A percentile compares a stretch with the other conserved stretches of the same genome.
phyloP scores from a whole-genome alignment of 116 monocot species.

The Iris pallida region DNA sequence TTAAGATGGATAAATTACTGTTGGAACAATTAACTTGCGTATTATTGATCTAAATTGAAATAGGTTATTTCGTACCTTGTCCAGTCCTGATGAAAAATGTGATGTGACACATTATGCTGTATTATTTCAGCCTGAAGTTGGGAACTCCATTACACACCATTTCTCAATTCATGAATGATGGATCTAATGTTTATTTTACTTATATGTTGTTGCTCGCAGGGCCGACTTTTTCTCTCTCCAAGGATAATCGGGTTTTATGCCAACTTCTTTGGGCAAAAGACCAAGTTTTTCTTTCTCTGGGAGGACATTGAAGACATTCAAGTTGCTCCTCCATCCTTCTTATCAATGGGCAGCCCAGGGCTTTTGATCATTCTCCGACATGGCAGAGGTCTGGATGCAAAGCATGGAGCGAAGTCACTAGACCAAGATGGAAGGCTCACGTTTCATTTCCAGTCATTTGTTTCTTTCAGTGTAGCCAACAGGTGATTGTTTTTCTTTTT shows the following conservation, averaged over 20 bases:
- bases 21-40: no score
- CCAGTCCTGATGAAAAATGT: not conserved
- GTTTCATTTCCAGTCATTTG: constrained; percentile 94
- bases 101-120: not conserved
- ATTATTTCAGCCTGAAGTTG: no score
- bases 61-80: no score
- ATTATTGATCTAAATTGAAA: no score
- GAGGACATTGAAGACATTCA: constrained; percentile 94
- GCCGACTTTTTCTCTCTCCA: constrained; percentile 85
- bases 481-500: constrained; percentile 34
- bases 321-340: constrained; percentile 58
- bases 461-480: constrained; percentile 71
- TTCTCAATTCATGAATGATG: not conserved
- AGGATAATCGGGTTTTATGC: constrained; percentile 86
- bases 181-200: not conserved
- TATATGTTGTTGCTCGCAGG: constrained; percentile 42
- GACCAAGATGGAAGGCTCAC: constrained; percentile 67
- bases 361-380: constrained; percentile 62
- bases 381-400: constrained; percentile 79
- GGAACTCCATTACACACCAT: no score
- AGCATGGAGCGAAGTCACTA: constrained; percentile 63
- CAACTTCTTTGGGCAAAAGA: constrained; percentile 90
- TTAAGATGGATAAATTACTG: no score
- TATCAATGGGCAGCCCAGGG: constrained; percentile 75
- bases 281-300: constrained; percentile 89